Evolutionary conservation across 352 stramenopile species (phyloP).

Genomic region (Peronospora tabacina): DNA sequence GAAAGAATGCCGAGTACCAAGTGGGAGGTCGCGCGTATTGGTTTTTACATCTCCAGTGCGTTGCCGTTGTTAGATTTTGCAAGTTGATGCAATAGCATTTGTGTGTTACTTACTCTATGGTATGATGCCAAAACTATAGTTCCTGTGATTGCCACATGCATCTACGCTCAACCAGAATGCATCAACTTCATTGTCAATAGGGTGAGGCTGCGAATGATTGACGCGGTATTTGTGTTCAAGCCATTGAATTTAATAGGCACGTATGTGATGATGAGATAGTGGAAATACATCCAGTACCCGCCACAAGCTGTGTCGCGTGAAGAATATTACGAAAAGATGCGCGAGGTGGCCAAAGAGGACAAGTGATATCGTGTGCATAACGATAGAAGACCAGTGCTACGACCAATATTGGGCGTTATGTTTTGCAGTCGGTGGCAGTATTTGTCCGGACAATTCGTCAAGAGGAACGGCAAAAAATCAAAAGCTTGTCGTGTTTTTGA

Average conservation of each 20-base stretch:
- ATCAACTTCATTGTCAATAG: conserved; percentile 70
- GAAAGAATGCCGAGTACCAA: conserved; percentile 50
- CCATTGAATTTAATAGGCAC: background rate
- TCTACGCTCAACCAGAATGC: conserved; percentile 82
- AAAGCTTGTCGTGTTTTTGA: conserved; percentile 16
- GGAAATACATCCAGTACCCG: conserved; percentile 84
- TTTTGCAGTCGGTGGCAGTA: background rate
- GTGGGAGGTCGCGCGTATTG: conserved; percentile 61
- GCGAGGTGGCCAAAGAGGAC: conserved; percentile 55
- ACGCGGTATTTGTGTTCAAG: background rate
- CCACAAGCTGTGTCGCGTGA: conserved; percentile 66
- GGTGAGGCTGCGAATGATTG: conserved; percentile 23
- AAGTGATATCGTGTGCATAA: conserved; percentile 13
- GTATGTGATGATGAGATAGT: conserved; percentile 28
- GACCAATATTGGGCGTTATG: background rate
- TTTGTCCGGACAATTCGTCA: conserved; percentile 1
- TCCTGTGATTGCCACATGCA: conserved; percentile 62
- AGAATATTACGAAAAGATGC: conserved; percentile 71
- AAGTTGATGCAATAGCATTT: background rate
- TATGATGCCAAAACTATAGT: conserved; percentile 29
- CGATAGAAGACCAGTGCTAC: background rate
- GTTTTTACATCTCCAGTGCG: conserved; percentile 64
- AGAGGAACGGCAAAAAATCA: conserved; percentile 20
- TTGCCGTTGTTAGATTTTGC: background rate
- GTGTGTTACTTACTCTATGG: background rate